A percentile compares a stretch with the other conserved stretches of the same genome.
Conservation (phyloP, 78 protist genomes). For the Anaeramoeba flamelloides region DNA sequence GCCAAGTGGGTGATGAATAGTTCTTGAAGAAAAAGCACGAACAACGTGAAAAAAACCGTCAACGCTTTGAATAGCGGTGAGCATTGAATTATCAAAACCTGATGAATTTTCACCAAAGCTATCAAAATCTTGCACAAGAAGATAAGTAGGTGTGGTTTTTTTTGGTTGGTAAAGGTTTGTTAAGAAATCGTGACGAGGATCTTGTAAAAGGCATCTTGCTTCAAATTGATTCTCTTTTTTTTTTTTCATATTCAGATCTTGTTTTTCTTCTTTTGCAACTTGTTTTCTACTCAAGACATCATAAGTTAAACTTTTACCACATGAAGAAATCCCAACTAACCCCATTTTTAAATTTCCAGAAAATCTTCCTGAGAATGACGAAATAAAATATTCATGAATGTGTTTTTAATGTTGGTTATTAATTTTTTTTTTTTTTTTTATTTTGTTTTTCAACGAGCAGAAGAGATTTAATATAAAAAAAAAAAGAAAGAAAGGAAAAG, state of each 20-base stretch:
- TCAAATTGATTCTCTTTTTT: no score
- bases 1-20: background rate
- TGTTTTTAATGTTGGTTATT: no score
- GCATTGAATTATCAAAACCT: background rate
- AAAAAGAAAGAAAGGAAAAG: no score
- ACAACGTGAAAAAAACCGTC: background rate
- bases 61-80: background rate
- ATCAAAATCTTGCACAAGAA: background rate
- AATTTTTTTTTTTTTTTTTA: no score
- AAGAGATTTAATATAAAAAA: no score
- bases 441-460: no score
- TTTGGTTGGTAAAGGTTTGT: background rate
- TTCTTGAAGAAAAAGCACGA: background rate
- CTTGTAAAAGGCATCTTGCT: background rate
- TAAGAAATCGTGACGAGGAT: background rate
- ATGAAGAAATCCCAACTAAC: background rate
- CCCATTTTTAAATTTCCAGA: constrained; percentile 2
- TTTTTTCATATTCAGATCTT: no score
- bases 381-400: no score
- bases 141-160: background rate
- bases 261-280: background rate
- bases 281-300: background rate
- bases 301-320: background rate
- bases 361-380: no score
- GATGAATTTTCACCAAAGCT: background rate